These are phyloP conservation scores for Rubia tinctorum DNA, from an alignment of 305 asterid genomes.

Conservation along the genomic window DNA sequence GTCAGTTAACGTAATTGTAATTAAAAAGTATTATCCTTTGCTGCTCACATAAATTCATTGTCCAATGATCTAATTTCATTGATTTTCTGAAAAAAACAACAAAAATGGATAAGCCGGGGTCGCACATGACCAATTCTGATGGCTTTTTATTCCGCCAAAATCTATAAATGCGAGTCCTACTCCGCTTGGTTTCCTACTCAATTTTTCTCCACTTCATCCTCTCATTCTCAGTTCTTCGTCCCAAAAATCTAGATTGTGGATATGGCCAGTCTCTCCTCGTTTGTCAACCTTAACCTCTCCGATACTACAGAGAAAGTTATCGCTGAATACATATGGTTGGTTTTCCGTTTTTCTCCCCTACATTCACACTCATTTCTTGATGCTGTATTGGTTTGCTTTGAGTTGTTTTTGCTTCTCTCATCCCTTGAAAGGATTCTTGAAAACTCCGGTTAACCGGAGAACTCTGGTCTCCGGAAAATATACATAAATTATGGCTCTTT, in stretches of 20 bases:
- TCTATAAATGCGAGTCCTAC: slow-evolving; percentile 9
- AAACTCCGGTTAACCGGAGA: background rate
- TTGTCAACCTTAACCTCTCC: slow-evolving; percentile 50
- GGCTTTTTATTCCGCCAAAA: background rate
- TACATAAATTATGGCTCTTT: too few species aligned
- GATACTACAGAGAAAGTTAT: slow-evolving; percentile 41
- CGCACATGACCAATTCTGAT: slow-evolving; percentile 1
- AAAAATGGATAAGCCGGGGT: background rate
- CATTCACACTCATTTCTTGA: too few species aligned
- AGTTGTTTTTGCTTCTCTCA: too few species aligned
- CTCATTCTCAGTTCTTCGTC: background rate
- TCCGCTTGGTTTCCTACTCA: background rate
- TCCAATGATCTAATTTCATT: too few species aligned
- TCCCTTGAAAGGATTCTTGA: background rate
- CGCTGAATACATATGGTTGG: slow-evolving; percentile 55
- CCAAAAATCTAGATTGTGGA: background rate
- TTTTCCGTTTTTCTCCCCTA: background rate
- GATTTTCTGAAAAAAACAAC: too few species aligned
- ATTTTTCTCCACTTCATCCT: background rate
- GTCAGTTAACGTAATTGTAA: too few species aligned
- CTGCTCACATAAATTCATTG: too few species aligned
- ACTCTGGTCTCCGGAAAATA: background rate
- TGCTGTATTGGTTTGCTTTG: too few species aligned
- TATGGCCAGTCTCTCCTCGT: slow-evolving; percentile 43
- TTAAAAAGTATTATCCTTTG: too few species aligned